phyloP scores from a whole-genome alignment of 305 asterid species.

The Andrographis paniculata region DNA sequence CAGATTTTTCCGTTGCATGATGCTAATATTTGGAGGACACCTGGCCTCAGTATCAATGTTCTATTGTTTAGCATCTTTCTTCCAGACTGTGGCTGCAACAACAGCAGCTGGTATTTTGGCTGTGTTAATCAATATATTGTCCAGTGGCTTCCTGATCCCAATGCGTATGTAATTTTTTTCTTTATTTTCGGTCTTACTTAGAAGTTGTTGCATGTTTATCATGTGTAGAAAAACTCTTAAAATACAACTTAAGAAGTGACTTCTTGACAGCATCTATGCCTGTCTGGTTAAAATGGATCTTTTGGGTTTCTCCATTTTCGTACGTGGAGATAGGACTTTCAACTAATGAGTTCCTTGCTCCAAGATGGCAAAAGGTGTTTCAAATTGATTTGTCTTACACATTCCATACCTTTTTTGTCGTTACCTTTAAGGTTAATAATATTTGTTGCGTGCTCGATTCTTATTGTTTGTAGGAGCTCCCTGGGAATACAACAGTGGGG shows the following conservation, averaged over 20 bases:
- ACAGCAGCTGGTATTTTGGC: conserved; percentile 22
- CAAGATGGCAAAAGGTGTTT: conserved; percentile 73
- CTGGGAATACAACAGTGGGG: conserved; percentile 47
- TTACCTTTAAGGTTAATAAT: neutral
- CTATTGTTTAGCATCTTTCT: conserved; percentile 25
- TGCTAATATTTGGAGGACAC: conserved; percentile 23
- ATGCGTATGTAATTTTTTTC: conserved; percentile 28
- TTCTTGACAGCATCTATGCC: conserved; percentile 81
- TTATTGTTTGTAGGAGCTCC: conserved; percentile 20
- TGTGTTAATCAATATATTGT: conserved; percentile 10
- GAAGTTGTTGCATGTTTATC: neutral
- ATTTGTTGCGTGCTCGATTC: neutral
- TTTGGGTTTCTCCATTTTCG: conserved; percentile 82
- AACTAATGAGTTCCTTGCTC: conserved; percentile 67
- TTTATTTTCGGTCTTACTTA: neutral
- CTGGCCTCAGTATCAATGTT: conserved; percentile 23
- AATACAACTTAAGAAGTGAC: neutral
- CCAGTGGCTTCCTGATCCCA: conserved; percentile 28
- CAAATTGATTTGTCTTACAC: no score
- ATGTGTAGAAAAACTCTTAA: neutral
- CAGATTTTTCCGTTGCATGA: conserved; percentile 25
- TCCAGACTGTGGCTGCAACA: conserved; percentile 16
- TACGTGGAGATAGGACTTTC: conserved; percentile 78
- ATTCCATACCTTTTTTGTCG: no score
- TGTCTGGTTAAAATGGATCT: conserved; percentile 81